Percentiles rank a stretch among this genome's conserved stretches.
These are phyloP conservation scores for Mariannaea elegans DNA, from an alignment of 2,329 filamentous ascomycete genomes.

Conservation along the genomic window DNA sequence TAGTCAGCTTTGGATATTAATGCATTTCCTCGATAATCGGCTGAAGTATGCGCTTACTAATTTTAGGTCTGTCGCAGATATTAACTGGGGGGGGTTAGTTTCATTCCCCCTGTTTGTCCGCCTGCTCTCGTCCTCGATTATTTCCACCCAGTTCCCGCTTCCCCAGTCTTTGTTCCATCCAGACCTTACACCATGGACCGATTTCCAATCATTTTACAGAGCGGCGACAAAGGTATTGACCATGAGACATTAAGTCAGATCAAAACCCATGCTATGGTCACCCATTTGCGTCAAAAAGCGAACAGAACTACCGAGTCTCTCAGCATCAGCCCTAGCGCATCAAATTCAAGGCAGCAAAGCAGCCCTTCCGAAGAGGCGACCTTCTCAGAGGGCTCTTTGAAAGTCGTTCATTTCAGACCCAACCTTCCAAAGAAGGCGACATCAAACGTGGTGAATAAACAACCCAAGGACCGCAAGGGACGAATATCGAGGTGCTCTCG, in stretches of 20 bases:
- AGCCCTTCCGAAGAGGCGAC: not conserved
- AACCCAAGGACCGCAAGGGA: not conserved
- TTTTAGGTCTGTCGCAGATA: not conserved
- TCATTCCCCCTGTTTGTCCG: not conserved
- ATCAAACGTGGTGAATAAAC: not conserved
- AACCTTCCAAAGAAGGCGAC: not conserved
- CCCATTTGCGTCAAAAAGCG: constrained; percentile 14
- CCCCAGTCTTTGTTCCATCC: not conserved
- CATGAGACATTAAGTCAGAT: constrained; percentile 14
- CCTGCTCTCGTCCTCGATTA: not conserved
- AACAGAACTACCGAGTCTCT: not conserved
- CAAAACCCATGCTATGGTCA: constrained; percentile 17
- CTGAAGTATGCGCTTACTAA: not conserved
- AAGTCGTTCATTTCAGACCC: constrained; percentile 6
- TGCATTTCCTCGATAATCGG: not conserved
- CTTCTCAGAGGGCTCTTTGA: not conserved
- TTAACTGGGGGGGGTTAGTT: not conserved
- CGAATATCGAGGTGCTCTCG: not conserved
- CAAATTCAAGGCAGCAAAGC: not conserved
- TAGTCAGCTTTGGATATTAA: not conserved
- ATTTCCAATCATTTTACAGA: constrained; percentile 18
- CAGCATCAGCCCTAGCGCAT: not conserved
- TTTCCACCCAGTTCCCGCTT: not conserved
- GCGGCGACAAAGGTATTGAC: constrained; percentile 14
- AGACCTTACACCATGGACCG: not conserved